Evolutionary conservation across 1,284 basidiomycete species (phyloP).

Genomic region (Earliella scabrosa): DNA sequence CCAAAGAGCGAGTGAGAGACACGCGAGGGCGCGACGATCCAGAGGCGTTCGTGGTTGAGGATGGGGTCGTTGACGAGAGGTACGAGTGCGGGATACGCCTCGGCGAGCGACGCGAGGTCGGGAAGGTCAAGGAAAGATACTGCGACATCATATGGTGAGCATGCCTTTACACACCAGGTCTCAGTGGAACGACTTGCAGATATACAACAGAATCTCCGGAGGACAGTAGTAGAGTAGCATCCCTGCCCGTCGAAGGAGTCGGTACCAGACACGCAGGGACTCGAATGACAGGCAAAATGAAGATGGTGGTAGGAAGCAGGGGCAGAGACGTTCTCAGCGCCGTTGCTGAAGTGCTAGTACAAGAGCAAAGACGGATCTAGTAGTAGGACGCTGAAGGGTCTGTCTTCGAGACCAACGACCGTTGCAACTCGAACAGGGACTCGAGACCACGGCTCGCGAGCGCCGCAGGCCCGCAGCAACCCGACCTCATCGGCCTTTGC

Average conservation of each 20-base stretch:
- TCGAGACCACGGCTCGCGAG: background rate
- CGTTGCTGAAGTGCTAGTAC: background rate
- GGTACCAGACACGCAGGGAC: too few relatives aligned
- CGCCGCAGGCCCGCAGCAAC: too few relatives aligned
- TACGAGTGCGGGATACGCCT: constrained; percentile 49
- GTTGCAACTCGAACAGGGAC: constrained; percentile 12
- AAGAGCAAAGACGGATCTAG: background rate
- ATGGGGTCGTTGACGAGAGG: constrained; percentile 60
- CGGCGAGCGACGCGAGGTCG: constrained; percentile 58
- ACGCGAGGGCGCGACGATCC: constrained; percentile 66
- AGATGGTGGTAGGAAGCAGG: background rate
- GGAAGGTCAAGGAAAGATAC: constrained; percentile 75
- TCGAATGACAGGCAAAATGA: background rate
- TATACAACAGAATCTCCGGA: constrained; percentile 59
- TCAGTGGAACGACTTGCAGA: constrained; percentile 46
- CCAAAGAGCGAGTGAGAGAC: constrained; percentile 67
- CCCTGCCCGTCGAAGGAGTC: background rate
- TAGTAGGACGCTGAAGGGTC: background rate
- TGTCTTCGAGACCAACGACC: constrained; percentile 13
- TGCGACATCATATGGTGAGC: constrained; percentile 28
- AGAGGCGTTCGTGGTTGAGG: constrained; percentile 61
- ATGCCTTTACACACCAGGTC: background rate
- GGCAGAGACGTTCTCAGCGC: too few relatives aligned
- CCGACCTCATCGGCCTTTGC: constrained; percentile 9
- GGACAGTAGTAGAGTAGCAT: constrained; percentile 41